Base-by-base conservation (phyloP, 306 rosid genomes). In the Ochetophila trinervis region DNA sequence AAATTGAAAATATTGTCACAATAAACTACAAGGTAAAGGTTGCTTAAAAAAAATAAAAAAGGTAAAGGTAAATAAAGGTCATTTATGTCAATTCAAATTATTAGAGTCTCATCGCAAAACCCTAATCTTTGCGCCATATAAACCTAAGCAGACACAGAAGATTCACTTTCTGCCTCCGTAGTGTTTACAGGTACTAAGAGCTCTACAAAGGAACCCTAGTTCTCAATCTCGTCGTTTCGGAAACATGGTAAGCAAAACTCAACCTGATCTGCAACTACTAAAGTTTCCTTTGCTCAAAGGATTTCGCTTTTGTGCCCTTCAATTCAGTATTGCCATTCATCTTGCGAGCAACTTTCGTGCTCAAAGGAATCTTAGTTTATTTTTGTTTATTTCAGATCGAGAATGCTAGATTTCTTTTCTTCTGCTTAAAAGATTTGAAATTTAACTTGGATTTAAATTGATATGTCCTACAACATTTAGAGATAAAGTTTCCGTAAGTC, bases 221-320 rank as follows among this genome's bases (percentile, higher is more conserved):
- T 9, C 52, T 55, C 35, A 42, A 34, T 63, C 75, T 37, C 53
- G 5, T n/a, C 67, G 35, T 16, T 58, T 64, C 47, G 47, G 32
- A 69, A 60, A 27, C 79, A 82, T 82, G 86, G 86, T 82, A 42
- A 66, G 68, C 19, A 24, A 19, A 44, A 20, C 14, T 2, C 2
- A 15, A 37, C 14, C 15, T 3, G 12, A 27, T 18, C 17, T 57
- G 8, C 5, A 30, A 10, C 12, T 2, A 48, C 1, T 50, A 23
- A 23, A 1, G 3, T 27, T 56, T 18, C 21, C 0, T 58, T 17
- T 20, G 35, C 12, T 4, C 7, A 42, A 22, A 5, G 5, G 14
- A 4, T 45, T 47, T 32, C 21, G 32, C 32, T 27, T 27, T 27
- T 4, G 4, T 27, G 32, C 32, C 32, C 32, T 27, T 27, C 32